A percentile compares a stretch with the other conserved stretches of the same genome.
These are phyloP conservation scores for Ascocoryne sarcoides DNA, from an alignment of 2,329 filamentous ascomycete species.

Conservation along the genomic window DNA sequence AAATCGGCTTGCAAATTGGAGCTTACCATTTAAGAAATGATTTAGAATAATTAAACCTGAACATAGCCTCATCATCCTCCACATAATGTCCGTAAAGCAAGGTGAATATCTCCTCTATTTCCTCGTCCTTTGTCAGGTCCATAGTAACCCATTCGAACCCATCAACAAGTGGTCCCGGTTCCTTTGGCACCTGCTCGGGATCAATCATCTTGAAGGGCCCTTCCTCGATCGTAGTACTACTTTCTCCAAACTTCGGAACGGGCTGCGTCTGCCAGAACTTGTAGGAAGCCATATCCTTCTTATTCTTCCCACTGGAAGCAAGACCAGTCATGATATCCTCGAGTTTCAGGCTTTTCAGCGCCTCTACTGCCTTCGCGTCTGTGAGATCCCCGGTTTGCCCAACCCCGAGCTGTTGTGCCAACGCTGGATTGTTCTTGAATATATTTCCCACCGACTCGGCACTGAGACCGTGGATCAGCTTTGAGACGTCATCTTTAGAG, in stretches of 20 bases:
- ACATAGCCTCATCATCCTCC: slow-evolving; percentile 94
- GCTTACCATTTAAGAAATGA: slow-evolving; percentile 80
- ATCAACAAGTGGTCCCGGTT: slow-evolving; percentile 64
- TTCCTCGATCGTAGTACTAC: slow-evolving; percentile 50
- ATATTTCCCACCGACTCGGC: slow-evolving; percentile 55
- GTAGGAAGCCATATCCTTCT: slow-evolving; percentile 90
- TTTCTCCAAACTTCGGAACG: slow-evolving; percentile 71
- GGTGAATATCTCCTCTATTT: slow-evolving; percentile 85
- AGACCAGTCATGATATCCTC: slow-evolving; percentile 67
- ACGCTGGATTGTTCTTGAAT: slow-evolving; percentile 62
- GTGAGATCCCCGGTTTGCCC: slow-evolving; percentile 29
- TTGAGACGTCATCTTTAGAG: slow-evolving; percentile 41
- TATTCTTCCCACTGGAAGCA: slow-evolving; percentile 74
- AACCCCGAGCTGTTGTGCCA: slow-evolving; percentile 48
- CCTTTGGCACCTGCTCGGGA: slow-evolving; percentile 68
- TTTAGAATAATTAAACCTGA: slow-evolving; percentile 91
- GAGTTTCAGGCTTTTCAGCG: slow-evolving; percentile 55
- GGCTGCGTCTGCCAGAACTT: slow-evolving; percentile 99
- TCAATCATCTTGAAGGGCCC: slow-evolving; percentile 78
- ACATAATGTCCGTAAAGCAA: slow-evolving; percentile 91
- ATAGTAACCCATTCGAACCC: slow-evolving; percentile 94
- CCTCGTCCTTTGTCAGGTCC: slow-evolving; percentile 68
- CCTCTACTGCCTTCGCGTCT: slow-evolving; percentile 37
- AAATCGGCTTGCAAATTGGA: no score
- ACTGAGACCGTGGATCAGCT: slow-evolving; percentile 37